Evolutionary conservation across 306 rosid species (phyloP).

Genomic region (Pachyrhizus erosus): DNA sequence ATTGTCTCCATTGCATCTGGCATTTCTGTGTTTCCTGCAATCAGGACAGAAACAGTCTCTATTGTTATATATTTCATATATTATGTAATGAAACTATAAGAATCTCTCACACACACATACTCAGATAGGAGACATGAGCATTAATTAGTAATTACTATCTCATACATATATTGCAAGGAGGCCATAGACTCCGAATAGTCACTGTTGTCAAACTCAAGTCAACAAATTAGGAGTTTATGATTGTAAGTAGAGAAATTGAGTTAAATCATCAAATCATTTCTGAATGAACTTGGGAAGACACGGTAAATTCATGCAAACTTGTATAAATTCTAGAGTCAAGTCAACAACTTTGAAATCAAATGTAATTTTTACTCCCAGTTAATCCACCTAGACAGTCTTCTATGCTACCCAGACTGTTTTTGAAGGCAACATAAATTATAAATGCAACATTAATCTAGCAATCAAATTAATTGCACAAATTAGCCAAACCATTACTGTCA

Average conservation of each 20-base stretch:
- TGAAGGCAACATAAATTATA: background rate
- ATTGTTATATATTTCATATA: background rate
- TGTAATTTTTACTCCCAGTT: background rate
- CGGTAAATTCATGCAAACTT: background rate
- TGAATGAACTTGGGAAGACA: background rate
- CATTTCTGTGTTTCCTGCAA: constrained; percentile 88
- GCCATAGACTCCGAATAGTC: background rate
- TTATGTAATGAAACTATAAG: constrained; percentile 29
- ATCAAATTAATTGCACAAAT: background rate
- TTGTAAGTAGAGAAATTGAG: background rate
- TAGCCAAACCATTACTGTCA: background rate
- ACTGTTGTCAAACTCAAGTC: background rate
- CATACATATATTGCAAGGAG: background rate
- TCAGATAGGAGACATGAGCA: background rate
- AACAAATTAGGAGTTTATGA: background rate
- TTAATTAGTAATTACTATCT: background rate
- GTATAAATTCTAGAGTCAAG: background rate
- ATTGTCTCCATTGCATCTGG: constrained; percentile 99
- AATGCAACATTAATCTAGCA: background rate
- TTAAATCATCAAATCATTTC: background rate
- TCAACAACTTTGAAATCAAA: background rate
- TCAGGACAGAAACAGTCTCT: constrained; percentile 36
- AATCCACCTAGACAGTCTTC: background rate
- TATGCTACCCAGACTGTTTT: background rate
- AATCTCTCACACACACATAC: background rate